Base-by-base conservation (phyloP, 2,329 filamentous ascomycete species). In the Trichoderma sp. region DNA sequence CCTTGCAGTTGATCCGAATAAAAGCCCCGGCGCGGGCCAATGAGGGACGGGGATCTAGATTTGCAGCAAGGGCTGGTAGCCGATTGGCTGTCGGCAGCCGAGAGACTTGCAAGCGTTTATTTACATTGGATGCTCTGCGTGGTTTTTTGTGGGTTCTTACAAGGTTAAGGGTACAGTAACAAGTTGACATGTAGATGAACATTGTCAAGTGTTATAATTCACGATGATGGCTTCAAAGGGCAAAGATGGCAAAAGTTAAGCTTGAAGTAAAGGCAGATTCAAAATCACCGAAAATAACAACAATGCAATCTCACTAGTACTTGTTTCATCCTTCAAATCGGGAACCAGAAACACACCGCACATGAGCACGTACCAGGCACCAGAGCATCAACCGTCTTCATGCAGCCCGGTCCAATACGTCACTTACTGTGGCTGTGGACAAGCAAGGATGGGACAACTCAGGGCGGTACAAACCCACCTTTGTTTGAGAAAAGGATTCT, bases 1-100 rank as follows among this genome's bases (percentile, higher is more conserved):
- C 66, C 66, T 69, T 69, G 66, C 36, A 62, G 65, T 59, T 69
- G 57, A 69, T 47, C 66, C 57, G 57, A 62, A 62, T 69, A 69
- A 69, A 57, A 30, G 39, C n/a, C 66, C 66, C 43, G 20, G 9
- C 28, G 28, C 57, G 34, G 36, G 55, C 66, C 57, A 69, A 69
- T 69, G 23, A 61, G n/a, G 28, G 59, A 36, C 47, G 30, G 55
- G 57, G 66, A 69, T 69, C 57, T 53, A 62, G 57, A 53, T 69
- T 62, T 61, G 39, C 66, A 8, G 28, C 26, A n/a, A 69, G 66
- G 66, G 66, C 57, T 69, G 57, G 5, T 62, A 69, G 57, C 66
- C 66, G 66, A 69, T 69, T 69, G 66, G 66, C 57, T 62, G n/a
- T 36, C 57, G 39, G 39, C 5, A 69, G 39, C 57, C 66, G 39